phyloP scores from a whole-genome alignment of 2,329 filamentous ascomycete species.

The Stylonectria norvegica region DNA sequence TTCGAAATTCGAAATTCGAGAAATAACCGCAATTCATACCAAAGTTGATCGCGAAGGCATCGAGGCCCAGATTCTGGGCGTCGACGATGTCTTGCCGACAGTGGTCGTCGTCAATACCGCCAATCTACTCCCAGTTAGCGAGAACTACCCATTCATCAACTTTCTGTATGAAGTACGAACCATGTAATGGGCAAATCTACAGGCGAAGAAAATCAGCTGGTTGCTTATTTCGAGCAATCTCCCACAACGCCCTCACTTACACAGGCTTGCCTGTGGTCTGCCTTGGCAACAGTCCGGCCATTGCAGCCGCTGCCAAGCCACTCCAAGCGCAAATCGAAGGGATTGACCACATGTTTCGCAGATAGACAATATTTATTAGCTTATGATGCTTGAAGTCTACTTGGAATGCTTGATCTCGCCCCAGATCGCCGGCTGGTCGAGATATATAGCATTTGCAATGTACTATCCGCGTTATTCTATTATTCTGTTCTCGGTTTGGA shows the following conservation, averaged over 20 bases:
- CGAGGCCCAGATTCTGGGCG: slow-evolving; percentile 6
- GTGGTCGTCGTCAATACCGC: slow-evolving; percentile 2
- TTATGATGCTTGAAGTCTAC: too few species aligned
- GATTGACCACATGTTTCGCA: slow-evolving; percentile 1
- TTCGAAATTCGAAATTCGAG: background rate
- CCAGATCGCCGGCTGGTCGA: too few species aligned
- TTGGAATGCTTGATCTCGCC: too few species aligned
- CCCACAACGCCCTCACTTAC: slow-evolving; percentile 2
- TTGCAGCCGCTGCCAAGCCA: background rate
- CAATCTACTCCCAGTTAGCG: slow-evolving; percentile 1
- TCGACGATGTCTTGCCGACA: slow-evolving; percentile 5
- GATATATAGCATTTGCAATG: too few species aligned
- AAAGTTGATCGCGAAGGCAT: slow-evolving; percentile 10
- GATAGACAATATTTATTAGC: too few species aligned
- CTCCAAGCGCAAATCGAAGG: background rate
- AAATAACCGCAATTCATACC: background rate
- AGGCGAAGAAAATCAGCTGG: background rate
- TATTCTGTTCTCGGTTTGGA: too few species aligned
- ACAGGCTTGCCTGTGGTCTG: slow-evolving; percentile 2
- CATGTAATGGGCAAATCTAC: slow-evolving; percentile 9
- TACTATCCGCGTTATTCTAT: too few species aligned
- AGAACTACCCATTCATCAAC: background rate
- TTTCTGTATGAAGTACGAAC: background rate
- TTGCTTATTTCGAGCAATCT: background rate
- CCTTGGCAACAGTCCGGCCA: slow-evolving; percentile 1